A percentile compares a stretch with the other conserved stretches of the same genome.
phyloP scores from a whole-genome alignment of 2,329 filamentous ascomycete genomes.

The Calonectria leucothoes region DNA sequence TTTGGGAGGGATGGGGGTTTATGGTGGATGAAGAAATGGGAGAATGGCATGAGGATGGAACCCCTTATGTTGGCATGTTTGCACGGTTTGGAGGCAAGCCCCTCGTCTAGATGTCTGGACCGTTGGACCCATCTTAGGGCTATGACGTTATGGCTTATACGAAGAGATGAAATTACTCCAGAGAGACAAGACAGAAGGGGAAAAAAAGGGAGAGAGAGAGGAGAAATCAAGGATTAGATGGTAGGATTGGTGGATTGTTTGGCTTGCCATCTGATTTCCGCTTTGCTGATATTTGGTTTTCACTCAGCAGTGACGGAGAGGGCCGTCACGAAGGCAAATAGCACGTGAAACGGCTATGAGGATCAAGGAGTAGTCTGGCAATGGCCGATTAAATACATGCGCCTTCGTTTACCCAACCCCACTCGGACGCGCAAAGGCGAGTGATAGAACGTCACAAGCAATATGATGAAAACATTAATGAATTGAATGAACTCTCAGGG shows the following conservation, averaged over 20 bases:
- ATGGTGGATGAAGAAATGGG: constrained; percentile 78
- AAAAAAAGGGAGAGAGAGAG: not conserved
- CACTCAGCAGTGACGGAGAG: not conserved
- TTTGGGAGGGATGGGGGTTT: constrained; percentile 82
- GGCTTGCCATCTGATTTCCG: not conserved
- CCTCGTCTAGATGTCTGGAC: constrained; percentile 35
- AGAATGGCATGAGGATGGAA: constrained; percentile 85
- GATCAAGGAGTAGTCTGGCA: not conserved
- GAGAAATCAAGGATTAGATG: not conserved
- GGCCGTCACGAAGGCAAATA: not conserved
- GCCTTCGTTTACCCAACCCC: too few relatives aligned
- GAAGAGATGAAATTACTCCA: not conserved
- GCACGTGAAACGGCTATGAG: not conserved
- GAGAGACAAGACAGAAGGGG: too few relatives aligned
- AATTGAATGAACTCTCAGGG: constrained; percentile 52
- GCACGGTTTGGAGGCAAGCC: constrained; percentile 54
- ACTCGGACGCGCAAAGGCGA: not conserved
- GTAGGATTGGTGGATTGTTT: not conserved
- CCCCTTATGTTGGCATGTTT: constrained; percentile 89
- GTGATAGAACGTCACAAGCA: constrained; percentile 6
- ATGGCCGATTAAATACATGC: not conserved
- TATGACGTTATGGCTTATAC: constrained; percentile 9
- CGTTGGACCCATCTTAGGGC: not conserved
- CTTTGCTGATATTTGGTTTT: not conserved
- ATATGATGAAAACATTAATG: constrained; percentile 36